phyloP scores from a whole-genome alignment of 345 rosid genomes.

The Hevea brasiliensis region DNA sequence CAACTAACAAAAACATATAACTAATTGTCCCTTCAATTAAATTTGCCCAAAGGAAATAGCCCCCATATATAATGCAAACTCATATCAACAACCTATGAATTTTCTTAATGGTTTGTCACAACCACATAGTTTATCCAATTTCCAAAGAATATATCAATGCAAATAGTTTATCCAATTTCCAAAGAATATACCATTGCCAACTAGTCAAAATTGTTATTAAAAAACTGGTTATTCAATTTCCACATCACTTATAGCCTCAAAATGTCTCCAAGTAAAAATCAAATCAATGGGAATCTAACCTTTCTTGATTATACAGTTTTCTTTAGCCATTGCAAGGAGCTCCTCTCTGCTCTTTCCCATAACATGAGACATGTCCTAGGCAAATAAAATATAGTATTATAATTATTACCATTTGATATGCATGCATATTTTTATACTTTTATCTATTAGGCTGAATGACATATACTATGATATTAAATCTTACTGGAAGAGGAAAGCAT shows the following conservation, averaged over 20 bases:
- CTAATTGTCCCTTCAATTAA: not conserved
- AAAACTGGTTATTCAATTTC: not conserved
- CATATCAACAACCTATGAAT: not conserved
- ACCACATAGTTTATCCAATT: not conserved
- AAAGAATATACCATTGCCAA: not conserved
- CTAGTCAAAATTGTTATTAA: not conserved
- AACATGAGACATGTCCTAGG: conserved; percentile 81
- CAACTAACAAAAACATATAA: not conserved
- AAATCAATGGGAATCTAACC: conserved; percentile 40
- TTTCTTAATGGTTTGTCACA: not conserved
- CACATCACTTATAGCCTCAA: not conserved
- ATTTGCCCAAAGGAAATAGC: not conserved
- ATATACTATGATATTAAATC: conserved; percentile 4
- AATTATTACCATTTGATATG: not conserved
- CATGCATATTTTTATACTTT: not conserved
- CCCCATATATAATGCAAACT: not conserved
- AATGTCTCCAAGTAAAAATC: not conserved
- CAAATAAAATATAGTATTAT: conserved; percentile 14
- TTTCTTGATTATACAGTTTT: conserved; percentile 42
- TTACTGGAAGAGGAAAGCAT: conserved; percentile 86
- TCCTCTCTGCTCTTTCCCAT: conserved; percentile 88
- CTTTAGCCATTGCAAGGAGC: conserved; percentile 87
- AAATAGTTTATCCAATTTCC: not conserved
- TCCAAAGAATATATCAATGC: not conserved
- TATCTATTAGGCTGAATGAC: not conserved